These are phyloP conservation scores for Gracilaria domingensis DNA, from an alignment of 23 red algal genomes.

Conservation along the genomic window DNA sequence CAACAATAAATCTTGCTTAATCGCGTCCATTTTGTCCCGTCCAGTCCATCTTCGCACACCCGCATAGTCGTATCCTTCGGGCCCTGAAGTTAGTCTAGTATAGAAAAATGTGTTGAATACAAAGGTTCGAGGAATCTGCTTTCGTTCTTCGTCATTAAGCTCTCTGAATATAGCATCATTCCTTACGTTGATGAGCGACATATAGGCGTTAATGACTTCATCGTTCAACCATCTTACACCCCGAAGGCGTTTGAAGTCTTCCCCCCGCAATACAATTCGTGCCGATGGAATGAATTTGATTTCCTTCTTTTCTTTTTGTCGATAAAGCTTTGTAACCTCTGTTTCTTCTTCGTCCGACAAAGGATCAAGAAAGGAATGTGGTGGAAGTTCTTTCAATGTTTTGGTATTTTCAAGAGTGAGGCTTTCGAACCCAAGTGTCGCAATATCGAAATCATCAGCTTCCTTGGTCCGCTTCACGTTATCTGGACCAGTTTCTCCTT, in stretches of 20 bases:
- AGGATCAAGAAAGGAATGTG: neutral
- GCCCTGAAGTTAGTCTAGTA: conserved; percentile 41
- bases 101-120: conserved; percentile 75
- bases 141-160: neutral
- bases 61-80: conserved; percentile 57
- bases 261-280: conserved; percentile 39
- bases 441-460: neutral
- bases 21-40: conserved; percentile 41
- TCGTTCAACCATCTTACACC: conserved; percentile 78
- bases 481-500: neutral
- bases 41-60: conserved; percentile 68
- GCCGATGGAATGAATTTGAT: conserved; percentile 25
- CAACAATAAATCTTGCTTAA: conserved; percentile 44
- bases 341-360: conserved; percentile 35
- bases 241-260: conserved; percentile 67
- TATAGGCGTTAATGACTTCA: conserved; percentile 73
- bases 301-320: conserved; percentile 17
- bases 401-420: conserved; percentile 3
- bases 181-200: conserved; percentile 61
- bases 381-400: conserved; percentile 8
- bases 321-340: conserved; percentile 13
- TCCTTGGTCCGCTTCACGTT: neutral
- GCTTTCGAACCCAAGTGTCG: neutral
- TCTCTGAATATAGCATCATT: conserved; percentile 20
- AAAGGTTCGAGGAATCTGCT: neutral